Evolutionary conservation across 257 asterid species (phyloP).

Genomic region (Echites panduratus): DNA sequence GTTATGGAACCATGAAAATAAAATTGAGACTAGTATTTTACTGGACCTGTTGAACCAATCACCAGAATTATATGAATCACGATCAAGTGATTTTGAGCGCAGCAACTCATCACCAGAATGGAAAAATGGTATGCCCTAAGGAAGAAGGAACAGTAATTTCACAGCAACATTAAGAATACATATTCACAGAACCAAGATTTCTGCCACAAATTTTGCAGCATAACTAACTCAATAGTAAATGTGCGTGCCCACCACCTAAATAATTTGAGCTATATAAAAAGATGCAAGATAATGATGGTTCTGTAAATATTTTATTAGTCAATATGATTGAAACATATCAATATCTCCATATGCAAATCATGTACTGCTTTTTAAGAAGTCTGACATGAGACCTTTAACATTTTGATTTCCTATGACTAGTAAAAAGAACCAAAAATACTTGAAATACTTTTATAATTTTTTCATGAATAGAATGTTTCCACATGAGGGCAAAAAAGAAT

Average conservation of each 20-base stretch:
- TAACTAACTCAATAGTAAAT: background rate
- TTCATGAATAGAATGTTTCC: background rate
- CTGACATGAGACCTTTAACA: background rate
- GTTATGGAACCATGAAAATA: constrained; percentile 9
- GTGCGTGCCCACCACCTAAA: background rate
- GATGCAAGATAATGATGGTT: background rate
- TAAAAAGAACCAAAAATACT: background rate
- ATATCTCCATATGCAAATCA: background rate
- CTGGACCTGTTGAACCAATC: constrained; percentile 96
- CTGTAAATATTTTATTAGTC: background rate
- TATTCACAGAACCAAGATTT: background rate
- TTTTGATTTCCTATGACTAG: background rate
- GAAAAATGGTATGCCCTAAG: constrained; percentile 89
- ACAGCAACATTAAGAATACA: background rate
- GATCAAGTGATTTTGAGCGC: constrained; percentile 94
- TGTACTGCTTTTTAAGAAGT: no score
- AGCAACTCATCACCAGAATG: constrained; percentile 95
- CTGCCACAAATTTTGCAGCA: background rate
- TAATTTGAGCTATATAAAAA: background rate
- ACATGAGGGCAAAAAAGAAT: background rate
- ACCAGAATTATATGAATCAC: constrained; percentile 95
- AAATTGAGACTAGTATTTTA: constrained; percentile 8
- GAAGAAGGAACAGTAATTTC: background rate
- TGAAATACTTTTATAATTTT: background rate
- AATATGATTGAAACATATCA: background rate